Base-by-base conservation (phyloP, 345 rosid genomes). In the Eutrema japonicum region DNA sequence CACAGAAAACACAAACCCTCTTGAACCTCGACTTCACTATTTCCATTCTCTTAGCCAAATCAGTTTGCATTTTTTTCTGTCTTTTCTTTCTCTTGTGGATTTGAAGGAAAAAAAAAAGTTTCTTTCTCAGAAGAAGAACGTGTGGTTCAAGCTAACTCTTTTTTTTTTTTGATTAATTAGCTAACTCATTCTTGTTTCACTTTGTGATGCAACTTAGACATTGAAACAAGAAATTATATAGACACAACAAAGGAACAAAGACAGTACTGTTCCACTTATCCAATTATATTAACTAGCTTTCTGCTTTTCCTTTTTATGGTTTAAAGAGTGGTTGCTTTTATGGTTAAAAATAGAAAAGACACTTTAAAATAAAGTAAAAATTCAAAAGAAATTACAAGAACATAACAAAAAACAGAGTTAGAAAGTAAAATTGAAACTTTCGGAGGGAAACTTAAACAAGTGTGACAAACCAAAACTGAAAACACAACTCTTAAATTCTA, bases 1-100 rank as follows among this genome's bases (percentile, higher is more conserved):
- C 95, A 79, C 95, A 89, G 60, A 89, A 89, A 10, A 89, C 95
- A 82, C 92, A 87, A 14, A 87, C 88, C 45, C 86, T 93, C 81
- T 86, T 82, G 84, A 93, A 93, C 62, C 90, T 93, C 8, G 97
- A 86, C 29, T 73, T 73, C 75, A 70, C 68, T 40, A 78, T 37
- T 10, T 79, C 69, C 63, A 62, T 70, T 37, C 47, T 70, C 64
- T 63, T 22, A 48, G 30, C 33, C 22, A 69, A 63, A 45, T 53
- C 53, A 68, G 5, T 45, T 45, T 67, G 18, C 32, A 27, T 27
- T 50, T 51, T 58, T 43, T 16, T 3, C 3, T 5, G 6, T 48
- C 5, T 49, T 60, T 14, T 67, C 5, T 27, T 10, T 26, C 3
- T 51, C 32, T 62, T 42, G 40, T 73, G 48, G 49, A 63, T 64